These are phyloP conservation scores for Chaetomiaceae sp. DNA, from an alignment of 2,329 filamentous ascomycete species.

Conservation along the genomic window DNA sequence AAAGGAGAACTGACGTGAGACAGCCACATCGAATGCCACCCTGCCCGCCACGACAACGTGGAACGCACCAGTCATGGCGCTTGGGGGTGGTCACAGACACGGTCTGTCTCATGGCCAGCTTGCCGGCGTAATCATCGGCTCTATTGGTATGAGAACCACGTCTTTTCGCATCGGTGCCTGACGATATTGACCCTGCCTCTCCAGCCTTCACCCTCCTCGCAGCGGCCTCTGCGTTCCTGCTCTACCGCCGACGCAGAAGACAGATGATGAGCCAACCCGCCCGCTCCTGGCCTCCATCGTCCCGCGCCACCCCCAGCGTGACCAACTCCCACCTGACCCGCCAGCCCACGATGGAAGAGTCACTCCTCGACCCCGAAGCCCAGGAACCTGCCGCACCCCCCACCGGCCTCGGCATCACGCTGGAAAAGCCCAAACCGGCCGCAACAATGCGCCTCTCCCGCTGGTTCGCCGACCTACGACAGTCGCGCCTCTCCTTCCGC, in stretches of 20 bases:
- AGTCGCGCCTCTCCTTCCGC: background rate
- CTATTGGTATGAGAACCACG: background rate
- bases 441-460: background rate
- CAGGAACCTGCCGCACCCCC: background rate
- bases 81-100: background rate
- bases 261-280: background rate
- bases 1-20: background rate
- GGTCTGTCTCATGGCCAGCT: background rate
- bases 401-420: background rate
- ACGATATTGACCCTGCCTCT: background rate
- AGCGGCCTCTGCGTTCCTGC: background rate
- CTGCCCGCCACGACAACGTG: background rate
- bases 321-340: background rate
- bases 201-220: conserved; percentile 1
- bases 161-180: background rate
- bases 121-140: conserved; percentile 1
- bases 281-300: background rate
- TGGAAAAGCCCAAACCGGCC: background rate
- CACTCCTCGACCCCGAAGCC: background rate
- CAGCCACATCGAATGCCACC: background rate
- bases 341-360: background rate
- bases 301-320: background rate
- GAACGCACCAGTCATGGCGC: background rate
- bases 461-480: background rate
- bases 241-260: background rate